Evolutionary conservation across 306 rosid species (phyloP).

Genomic region (Dalbergia cochinchinensis): DNA sequence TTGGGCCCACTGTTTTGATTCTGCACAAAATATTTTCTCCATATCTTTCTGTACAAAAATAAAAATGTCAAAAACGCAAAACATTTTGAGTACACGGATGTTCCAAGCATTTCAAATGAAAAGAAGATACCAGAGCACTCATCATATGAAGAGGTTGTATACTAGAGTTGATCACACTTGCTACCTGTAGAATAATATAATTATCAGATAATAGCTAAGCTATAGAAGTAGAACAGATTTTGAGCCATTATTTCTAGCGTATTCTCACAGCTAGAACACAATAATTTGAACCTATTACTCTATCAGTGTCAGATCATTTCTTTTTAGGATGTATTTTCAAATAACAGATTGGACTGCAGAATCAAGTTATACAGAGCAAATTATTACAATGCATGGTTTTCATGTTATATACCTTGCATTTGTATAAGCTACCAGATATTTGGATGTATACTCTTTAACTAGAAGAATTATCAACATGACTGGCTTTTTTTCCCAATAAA

Average conservation of each 20-base stretch:
- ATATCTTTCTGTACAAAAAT: constrained; percentile 50
- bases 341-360: constrained; percentile 10
- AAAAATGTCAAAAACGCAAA: constrained; percentile 8
- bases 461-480: constrained; percentile 3
- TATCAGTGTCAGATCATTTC: no score
- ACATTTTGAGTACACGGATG: background rate
- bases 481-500: constrained; percentile 2
- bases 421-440: background rate
- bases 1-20: constrained; percentile 47
- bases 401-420: background rate
- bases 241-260: background rate
- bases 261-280: no score
- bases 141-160: constrained; percentile 58
- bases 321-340: background rate
- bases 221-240: background rate
- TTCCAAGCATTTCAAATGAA: constrained; percentile 17
- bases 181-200: constrained; percentile 50
- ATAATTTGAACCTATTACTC: no score
- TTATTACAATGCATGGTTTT: background rate
- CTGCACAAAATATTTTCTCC: constrained; percentile 52
- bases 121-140: constrained; percentile 53
- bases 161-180: constrained; percentile 52
- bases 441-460: background rate
- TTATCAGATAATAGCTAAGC: background rate
- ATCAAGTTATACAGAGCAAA: constrained; percentile 3